phyloP scores from a whole-genome alignment of 768 basidiomycete species.

The Lactarius sanguifluus region DNA sequence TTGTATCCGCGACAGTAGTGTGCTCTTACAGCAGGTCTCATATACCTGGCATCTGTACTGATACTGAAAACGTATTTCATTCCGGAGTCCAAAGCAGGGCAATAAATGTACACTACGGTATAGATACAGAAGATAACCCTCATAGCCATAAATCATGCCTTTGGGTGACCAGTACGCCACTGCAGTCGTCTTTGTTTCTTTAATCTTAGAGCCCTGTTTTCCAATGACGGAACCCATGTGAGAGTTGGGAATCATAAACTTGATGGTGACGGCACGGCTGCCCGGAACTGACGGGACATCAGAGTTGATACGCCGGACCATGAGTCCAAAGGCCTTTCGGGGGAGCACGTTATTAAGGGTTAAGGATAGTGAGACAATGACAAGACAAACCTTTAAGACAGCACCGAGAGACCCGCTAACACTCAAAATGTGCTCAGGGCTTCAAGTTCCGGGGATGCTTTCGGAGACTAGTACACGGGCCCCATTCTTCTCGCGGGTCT shows the following conservation, averaged over 20 bases:
- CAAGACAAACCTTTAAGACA: slow-evolving; percentile 82
- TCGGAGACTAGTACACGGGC: slow-evolving; percentile 97
- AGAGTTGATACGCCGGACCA: slow-evolving; percentile 97
- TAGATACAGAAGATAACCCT: too few relatives aligned
- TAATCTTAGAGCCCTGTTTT: slow-evolving; percentile 96
- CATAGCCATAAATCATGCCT: too few relatives aligned
- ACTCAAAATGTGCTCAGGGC: slow-evolving; percentile 97
- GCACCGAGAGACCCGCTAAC: slow-evolving; percentile 96
- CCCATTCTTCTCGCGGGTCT: slow-evolving; percentile 96
- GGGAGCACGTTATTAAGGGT: slow-evolving; percentile 1
- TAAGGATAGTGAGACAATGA: slow-evolving; percentile 13
- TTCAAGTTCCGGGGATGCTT: slow-evolving; percentile 81
- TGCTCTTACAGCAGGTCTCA: too few relatives aligned
- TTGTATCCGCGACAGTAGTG: too few relatives aligned
- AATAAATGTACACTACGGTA: too few relatives aligned
- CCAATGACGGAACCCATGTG: slow-evolving; percentile 99
- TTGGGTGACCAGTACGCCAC: too few relatives aligned
- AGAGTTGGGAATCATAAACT: slow-evolving; percentile 99
- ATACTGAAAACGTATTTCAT: too few relatives aligned
- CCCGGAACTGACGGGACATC: slow-evolving; percentile 97
- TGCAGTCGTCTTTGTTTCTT: slow-evolving; percentile 56
- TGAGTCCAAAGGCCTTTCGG: slow-evolving; percentile 92
- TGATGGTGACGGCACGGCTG: slow-evolving; percentile 97
- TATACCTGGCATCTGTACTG: too few relatives aligned
- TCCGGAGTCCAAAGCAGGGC: too few relatives aligned